Evolutionary conservation across 805 yeast species (phyloP).

Genomic region (Geotrichum ghanense): DNA sequence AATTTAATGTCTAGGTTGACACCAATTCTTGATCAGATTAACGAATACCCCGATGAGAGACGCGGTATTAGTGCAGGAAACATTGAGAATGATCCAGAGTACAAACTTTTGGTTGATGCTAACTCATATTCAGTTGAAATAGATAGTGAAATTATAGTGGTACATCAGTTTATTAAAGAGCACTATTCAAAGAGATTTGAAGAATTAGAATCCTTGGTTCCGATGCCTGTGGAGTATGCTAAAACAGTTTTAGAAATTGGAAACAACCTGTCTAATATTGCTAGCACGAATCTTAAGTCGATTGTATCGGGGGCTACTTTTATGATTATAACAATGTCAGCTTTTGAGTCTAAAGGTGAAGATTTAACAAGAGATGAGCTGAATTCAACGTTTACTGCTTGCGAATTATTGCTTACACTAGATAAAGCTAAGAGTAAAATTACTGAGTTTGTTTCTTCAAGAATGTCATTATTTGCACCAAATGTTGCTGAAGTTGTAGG

Average conservation of each 20-base stretch:
- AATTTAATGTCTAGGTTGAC: conserved; percentile 12
- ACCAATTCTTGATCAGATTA: conserved; percentile 13
- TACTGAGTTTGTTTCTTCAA: conserved; percentile 42
- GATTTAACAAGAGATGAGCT: conserved; percentile 27
- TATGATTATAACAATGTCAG: conserved; percentile 64
- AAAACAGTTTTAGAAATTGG: conserved; percentile 40
- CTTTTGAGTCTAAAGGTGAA: conserved; percentile 35
- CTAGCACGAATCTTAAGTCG: conserved; percentile 26
- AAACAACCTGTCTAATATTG: conserved; percentile 29
- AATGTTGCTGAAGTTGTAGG: conserved; percentile 68
- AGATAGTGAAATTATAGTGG: conserved; percentile 38
- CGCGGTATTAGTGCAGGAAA: conserved; percentile 19
- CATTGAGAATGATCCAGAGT: conserved; percentile 30
- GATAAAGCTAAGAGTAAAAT: conserved; percentile 34
- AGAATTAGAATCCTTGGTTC: conserved; percentile 54
- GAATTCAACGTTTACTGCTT: conserved; percentile 31
- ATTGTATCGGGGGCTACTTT: conserved; percentile 53
- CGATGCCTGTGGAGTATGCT: conserved; percentile 53
- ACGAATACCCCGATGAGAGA: background rate
- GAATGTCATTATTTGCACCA: conserved; percentile 59
- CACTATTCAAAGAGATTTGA: conserved; percentile 55
- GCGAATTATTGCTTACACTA: conserved; percentile 38
- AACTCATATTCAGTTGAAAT: conserved; percentile 47
- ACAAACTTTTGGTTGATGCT: conserved; percentile 39
- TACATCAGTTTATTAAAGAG: conserved; percentile 39